A percentile compares a stretch with the other conserved stretches of the same genome.
Evolutionary conservation across 1,139 yeast species (phyloP).

Genomic region (Protomyces macrosporus): DNA sequence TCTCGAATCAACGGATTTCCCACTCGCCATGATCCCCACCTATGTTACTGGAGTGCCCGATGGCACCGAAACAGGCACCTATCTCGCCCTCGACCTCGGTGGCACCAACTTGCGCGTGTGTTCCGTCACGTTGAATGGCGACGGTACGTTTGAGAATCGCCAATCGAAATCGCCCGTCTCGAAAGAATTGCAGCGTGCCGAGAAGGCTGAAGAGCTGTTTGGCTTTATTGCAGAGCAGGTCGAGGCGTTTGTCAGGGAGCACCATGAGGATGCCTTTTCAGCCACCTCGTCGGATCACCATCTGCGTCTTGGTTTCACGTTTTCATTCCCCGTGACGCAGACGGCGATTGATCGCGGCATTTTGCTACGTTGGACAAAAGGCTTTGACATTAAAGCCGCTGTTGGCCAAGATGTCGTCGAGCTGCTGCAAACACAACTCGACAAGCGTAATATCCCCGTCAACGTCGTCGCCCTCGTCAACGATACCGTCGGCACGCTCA

Average conservation of each 20-base stretch:
- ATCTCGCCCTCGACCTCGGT: conserved; percentile 78
- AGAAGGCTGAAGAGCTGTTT: conserved; percentile 55
- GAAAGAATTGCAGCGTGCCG: conserved; percentile 59
- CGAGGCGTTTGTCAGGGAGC: conserved; percentile 54
- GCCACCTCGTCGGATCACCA: conserved; percentile 35
- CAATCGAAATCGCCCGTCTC: conserved; percentile 76
- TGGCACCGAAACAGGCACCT: conserved; percentile 73
- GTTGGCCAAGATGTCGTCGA: conserved; percentile 77
- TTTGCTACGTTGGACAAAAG: conserved; percentile 91
- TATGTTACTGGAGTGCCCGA: conserved; percentile 68
- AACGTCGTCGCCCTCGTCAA: conserved; percentile 82
- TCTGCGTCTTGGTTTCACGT: conserved; percentile 81
- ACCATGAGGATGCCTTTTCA: conserved; percentile 50
- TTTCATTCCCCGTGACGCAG: conserved; percentile 87
- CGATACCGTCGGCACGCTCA: conserved; percentile 88
- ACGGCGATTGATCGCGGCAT: conserved; percentile 70
- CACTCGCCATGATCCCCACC: conserved; percentile 34
- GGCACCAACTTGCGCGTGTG: conserved; percentile 89
- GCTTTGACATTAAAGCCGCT: conserved; percentile 76
- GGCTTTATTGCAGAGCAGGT: conserved; percentile 68
- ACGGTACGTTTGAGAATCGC: conserved; percentile 64
- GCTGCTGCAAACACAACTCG: conserved; percentile 63
- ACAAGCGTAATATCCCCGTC: conserved; percentile 56
- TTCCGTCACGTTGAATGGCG: conserved; percentile 72
- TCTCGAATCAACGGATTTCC: conserved; percentile 27